Conservation (phyloP, 345 rosid genomes). For the Fremontodendron californicum region DNA sequence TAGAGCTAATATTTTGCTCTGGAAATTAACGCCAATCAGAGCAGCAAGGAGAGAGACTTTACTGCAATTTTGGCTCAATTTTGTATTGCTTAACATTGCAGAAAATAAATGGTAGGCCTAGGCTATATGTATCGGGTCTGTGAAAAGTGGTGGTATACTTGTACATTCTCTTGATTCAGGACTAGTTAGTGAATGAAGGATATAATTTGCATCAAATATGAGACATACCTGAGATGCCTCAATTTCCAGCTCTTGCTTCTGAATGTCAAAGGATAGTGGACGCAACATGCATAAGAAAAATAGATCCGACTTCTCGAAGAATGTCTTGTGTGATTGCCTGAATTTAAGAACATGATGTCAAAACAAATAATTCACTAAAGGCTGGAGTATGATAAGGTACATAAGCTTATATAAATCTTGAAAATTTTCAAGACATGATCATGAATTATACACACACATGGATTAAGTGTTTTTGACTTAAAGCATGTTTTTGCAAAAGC, state of each 20-base stretch:
- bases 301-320: slow-evolving; percentile 64
- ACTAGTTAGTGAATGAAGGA: background rate
- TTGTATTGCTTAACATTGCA: background rate
- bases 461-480: background rate
- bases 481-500: background rate
- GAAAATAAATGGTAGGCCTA: background rate
- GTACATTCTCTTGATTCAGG: background rate
- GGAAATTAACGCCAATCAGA: too few species aligned
- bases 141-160: background rate
- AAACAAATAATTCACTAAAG: background rate
- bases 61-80: background rate
- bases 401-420: background rate
- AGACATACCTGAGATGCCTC: slow-evolving; percentile 83
- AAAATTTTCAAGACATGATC: background rate
- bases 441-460: background rate
- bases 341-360: background rate
- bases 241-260: slow-evolving; percentile 71
- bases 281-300: slow-evolving; percentile 68
- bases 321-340: slow-evolving; percentile 62
- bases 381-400: background rate
- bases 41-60: background rate
- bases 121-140: background rate
- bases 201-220: background rate
- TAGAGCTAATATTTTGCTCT: background rate
- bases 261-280: slow-evolving; percentile 60